Base-by-base conservation (phyloP, 306 rosid species). In the Begonia peltatifolia region DNA sequence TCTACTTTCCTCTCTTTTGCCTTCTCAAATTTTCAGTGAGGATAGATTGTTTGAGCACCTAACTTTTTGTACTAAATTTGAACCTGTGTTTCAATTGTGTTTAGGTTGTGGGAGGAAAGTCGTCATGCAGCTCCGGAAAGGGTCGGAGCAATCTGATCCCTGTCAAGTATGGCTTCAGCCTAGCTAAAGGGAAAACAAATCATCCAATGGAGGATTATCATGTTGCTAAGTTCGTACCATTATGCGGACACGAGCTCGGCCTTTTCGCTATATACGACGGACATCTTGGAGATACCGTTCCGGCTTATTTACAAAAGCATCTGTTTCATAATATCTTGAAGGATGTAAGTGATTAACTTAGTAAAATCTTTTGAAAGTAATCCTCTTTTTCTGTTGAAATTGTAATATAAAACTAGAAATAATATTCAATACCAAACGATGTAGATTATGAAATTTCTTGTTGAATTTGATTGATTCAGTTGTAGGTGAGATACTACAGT, bases 151-250 rank as follows among this genome's bases (percentile, higher is more conserved):
- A 72, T 62, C 74, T 64, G 66, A 50, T 62, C 64, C 47, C 82
- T 9, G 87, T 69, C 59, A 87, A 73, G 74, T 87, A 80, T 87
- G 96, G 96, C 14, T 87, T 77, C 61, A 76, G 84, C 72, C 74
- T 87, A 9, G 94, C 83, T 49, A 71, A 83, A 82, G 96, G 96
- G 61, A 87, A 76, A 76, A 90, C 94, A 60, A 81, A 76, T 60
- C 96, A 87, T 62, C 84, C 96, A 35, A 87, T 87, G 94, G 94
- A 87, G 68, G 96, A 87, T 69, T 83, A 65, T 64, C 94, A 83
- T 17, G 93, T 86, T 7, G 87, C 95, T 11, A 77, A 86, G 71
- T 68, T 86, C 50, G 71, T 67, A 47, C 71, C 71, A 12, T 4
- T 56, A 17, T 60, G 50, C 30, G 87, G 78, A n/a, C 71, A 20